These are phyloP conservation scores for Mycena olivaceomarginata DNA, from an alignment of 768 basidiomycete genomes.

Conservation along the genomic window DNA sequence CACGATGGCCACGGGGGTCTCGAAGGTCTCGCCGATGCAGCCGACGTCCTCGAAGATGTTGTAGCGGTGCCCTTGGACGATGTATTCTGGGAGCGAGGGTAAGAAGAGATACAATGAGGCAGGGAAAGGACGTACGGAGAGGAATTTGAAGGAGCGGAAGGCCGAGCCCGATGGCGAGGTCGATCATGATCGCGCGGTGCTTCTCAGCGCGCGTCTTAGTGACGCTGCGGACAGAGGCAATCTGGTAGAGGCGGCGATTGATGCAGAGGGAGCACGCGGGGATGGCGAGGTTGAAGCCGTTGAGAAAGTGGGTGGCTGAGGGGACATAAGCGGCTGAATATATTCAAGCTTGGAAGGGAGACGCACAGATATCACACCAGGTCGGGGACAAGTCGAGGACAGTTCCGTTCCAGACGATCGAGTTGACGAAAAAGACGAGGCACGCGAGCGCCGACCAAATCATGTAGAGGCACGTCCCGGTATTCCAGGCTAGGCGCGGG, in stretches of 20 bases:
- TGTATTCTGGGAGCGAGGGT: constrained; percentile 58
- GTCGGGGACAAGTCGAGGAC: constrained; percentile 72
- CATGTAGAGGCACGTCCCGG: constrained; percentile 85
- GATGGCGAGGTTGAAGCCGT: constrained; percentile 66
- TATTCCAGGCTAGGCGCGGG: constrained; percentile 63
- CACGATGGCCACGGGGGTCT: constrained; percentile 65
- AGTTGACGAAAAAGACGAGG: constrained; percentile 79
- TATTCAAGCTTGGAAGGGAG: no score
- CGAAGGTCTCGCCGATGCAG: constrained; percentile 71
- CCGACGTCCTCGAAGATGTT: constrained; percentile 77
- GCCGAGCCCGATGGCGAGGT: constrained; percentile 72
- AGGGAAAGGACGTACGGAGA: constrained; percentile 58
- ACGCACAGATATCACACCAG: constrained; percentile 76
- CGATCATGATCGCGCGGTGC: constrained; percentile 69
- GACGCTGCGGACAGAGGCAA: constrained; percentile 71
- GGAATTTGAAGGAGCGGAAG: constrained; percentile 70
- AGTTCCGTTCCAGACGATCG: constrained; percentile 81
- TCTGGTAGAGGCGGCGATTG: constrained; percentile 79
- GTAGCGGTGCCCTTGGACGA: constrained; percentile 76
- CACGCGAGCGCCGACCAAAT: constrained; percentile 77
- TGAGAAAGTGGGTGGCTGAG: constrained; percentile 64
- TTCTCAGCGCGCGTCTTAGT: constrained; percentile 71
- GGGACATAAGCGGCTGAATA: no score
- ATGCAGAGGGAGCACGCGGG: constrained; percentile 75
- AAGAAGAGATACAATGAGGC: not conserved